Evolutionary conservation across 1,139 yeast species (phyloP), one percentile per base, ranked within the genome.

Genomic region (Candida buenavistaensis): DNA sequence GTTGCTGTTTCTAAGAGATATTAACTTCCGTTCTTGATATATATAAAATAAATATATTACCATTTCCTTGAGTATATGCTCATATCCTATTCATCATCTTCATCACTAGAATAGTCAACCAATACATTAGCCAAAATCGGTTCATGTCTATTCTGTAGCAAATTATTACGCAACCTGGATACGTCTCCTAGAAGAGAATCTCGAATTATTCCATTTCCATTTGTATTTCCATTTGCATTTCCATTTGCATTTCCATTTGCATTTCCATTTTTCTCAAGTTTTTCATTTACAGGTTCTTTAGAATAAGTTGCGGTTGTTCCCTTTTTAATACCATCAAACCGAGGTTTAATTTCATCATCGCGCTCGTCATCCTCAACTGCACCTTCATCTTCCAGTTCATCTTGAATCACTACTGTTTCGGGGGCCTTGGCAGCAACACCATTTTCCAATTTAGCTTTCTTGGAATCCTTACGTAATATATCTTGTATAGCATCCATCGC

Each of bases 401-500:
- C 42, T n/a, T 45, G 45, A 11, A 39, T 39, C 10, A 43, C 48
- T 28, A 40, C 43, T 6, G 36, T 38, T 16, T 47, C 39, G 6
- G 39, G 35, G 13, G 21, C 28, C n/a, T 27, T 26, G 6, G 3
- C n/a, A n/a, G n/a, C 12, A 15, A 21, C 27, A 14, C 13, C 35
- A 12, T 30, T 20, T 16, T 33, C 31, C 23, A 30, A 26, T 17
- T 39, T 37, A 22, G 38, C 36, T 28, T 27, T 35, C 28, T 30
- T 40, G 14, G 12, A 16, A 7, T 37, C 39, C 26, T 28, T 26
- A 24, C 45, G 44, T 29, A 70, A 46, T 22, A 70, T 45, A 6
- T 51, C 46, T 30, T 51, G 52, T 1, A 68, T 68, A 0, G 71
- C 63, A 12, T 59, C 54, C 28, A 59, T 37, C 1, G 74, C 68